These are phyloP conservation scores for Ascochyta lentis DNA, from an alignment of 2,329 filamentous ascomycete genomes.

Conservation along the genomic window DNA sequence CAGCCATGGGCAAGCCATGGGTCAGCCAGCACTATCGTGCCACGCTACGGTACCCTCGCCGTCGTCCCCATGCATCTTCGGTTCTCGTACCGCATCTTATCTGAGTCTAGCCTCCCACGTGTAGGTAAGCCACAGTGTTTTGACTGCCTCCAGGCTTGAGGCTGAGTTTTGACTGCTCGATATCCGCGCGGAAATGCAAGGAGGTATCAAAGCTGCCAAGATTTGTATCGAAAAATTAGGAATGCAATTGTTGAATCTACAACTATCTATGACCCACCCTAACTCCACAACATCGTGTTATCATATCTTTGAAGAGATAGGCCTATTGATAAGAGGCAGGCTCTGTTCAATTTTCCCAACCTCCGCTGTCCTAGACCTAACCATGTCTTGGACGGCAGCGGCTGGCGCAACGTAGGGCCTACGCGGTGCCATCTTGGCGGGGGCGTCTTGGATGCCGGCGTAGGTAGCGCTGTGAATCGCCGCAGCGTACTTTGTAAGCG, in stretches of 20 bases:
- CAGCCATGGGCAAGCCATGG: neutral
- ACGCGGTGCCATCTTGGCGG: slow-evolving; percentile 21
- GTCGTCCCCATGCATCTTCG: slow-evolving; percentile 1
- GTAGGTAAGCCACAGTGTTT: slow-evolving; percentile 3
- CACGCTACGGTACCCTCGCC: slow-evolving; percentile 10
- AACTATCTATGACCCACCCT: slow-evolving; percentile 1
- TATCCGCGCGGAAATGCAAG: neutral
- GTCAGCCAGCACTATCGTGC: too few species aligned
- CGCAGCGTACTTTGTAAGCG: slow-evolving; percentile 69
- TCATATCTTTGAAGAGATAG: slow-evolving; percentile 15
- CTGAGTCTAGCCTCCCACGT: slow-evolving; percentile 3
- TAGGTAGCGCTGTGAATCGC: slow-evolving; percentile 66
- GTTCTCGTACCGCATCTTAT: slow-evolving; percentile 2
- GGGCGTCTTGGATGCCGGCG: slow-evolving; percentile 50
- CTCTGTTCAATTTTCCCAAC: slow-evolving; percentile 27
- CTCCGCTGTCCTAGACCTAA: slow-evolving; percentile 25
- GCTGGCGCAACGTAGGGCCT: slow-evolving; percentile 26
- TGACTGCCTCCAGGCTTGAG: slow-evolving; percentile 2
- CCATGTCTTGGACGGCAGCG: slow-evolving; percentile 17
- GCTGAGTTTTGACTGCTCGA: neutral
- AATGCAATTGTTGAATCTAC: neutral
- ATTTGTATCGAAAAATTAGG: neutral
- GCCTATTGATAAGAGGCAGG: slow-evolving; percentile 17
- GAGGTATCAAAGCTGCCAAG: neutral
- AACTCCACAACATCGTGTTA: neutral